These are phyloP conservation scores for Pichia sp. DNA, from an alignment of 1,139 yeast genomes.

Conservation along the genomic window DNA sequence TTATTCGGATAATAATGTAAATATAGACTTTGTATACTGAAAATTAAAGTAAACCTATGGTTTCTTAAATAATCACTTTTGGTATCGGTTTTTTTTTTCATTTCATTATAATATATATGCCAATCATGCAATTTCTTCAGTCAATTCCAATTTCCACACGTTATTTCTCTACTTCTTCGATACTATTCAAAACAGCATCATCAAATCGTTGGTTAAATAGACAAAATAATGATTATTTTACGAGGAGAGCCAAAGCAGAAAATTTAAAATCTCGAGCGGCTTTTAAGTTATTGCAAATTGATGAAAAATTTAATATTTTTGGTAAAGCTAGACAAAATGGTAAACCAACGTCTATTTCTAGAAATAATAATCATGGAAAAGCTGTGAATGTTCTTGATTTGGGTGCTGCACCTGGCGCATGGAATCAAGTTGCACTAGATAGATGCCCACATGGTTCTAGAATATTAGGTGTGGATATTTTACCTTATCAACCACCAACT, in stretches of 20 bases:
- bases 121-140: no score
- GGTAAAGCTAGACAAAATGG: conserved; percentile 30
- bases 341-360: background rate
- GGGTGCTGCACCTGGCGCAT: conserved; percentile 95
- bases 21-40: no score
- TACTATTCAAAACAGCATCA: conserved; percentile 32
- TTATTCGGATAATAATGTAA: no score
- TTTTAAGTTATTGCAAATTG: conserved; percentile 68
- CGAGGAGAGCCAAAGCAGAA: conserved; percentile 57
- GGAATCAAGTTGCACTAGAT: conserved; percentile 78
- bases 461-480: conserved; percentile 78
- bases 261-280: conserved; percentile 85
- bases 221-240: conserved; percentile 56
- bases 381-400: conserved; percentile 63
- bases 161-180: background rate
- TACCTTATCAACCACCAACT: conserved; percentile 69
- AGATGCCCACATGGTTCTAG: conserved; percentile 53
- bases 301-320: conserved; percentile 57
- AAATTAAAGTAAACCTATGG: no score
- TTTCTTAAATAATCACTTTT: no score
- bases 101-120: no score
- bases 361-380: conserved; percentile 17
- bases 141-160: background rate
- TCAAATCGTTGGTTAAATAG: conserved; percentile 72
- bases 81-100: no score